These are phyloP conservation scores for Naganishia vishniacii DNA, from an alignment of 768 basidiomycete species.

Conservation along the genomic window DNA sequence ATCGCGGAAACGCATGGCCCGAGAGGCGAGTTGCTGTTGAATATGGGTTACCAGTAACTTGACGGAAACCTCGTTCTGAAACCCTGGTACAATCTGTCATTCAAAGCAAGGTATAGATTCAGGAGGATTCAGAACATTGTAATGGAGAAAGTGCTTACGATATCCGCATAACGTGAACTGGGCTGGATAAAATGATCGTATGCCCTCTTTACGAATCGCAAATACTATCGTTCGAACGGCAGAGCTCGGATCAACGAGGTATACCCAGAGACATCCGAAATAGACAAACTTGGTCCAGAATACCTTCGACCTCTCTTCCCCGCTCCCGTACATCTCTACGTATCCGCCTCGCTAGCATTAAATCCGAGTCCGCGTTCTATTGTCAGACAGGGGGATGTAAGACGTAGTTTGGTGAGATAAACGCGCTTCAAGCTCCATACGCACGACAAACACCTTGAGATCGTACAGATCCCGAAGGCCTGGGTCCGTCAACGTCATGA, in stretches of 20 bases:
- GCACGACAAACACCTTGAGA: slow-evolving; percentile 60
- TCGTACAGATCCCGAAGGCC: slow-evolving; percentile 76
- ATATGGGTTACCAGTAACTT: slow-evolving; percentile 90
- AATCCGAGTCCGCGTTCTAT: slow-evolving; percentile 65
- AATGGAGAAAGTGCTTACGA: slow-evolving; percentile 43
- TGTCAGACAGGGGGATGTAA: too few relatives aligned
- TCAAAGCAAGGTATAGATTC: slow-evolving; percentile 51
- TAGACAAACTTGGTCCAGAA: slow-evolving; percentile 59
- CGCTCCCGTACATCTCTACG: slow-evolving; percentile 81
- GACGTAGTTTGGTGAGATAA: background rate
- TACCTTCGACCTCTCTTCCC: slow-evolving; percentile 74
- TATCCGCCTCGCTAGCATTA: slow-evolving; percentile 93
- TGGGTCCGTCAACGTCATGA: slow-evolving; percentile 80
- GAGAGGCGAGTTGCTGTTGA: slow-evolving; percentile 71
- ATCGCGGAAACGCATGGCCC: slow-evolving; percentile 66
- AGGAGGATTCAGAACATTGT: background rate
- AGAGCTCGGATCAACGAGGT: too few relatives aligned
- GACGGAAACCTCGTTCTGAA: slow-evolving; percentile 80
- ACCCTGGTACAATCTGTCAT: slow-evolving; percentile 74
- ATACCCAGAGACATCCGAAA: background rate
- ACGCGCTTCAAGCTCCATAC: slow-evolving; percentile 19
- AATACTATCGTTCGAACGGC: slow-evolving; percentile 53
- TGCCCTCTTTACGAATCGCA: slow-evolving; percentile 89
- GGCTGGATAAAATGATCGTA: slow-evolving; percentile 92
- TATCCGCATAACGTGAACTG: slow-evolving; percentile 78